Conservation (phyloP, 495 filamentous ascomycete genomes). For the Xylaria palmicola region DNA sequence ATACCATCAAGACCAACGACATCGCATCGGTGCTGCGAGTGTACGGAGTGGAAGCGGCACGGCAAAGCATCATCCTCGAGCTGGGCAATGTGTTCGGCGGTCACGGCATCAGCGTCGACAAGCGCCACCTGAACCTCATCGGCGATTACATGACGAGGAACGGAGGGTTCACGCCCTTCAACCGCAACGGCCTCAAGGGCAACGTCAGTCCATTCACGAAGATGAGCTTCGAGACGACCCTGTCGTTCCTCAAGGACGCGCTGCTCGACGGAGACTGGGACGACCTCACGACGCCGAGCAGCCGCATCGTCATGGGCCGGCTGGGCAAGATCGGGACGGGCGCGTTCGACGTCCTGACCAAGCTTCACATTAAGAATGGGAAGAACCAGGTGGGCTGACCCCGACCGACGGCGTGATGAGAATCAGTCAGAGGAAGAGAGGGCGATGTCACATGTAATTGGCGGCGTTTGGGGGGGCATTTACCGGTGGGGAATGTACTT, state of each 20-base stretch:
- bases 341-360: conserved; percentile 78
- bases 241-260: conserved; percentile 88
- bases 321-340: conserved; percentile 83
- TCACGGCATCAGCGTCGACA: conserved; percentile 92
- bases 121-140: conserved; percentile 90
- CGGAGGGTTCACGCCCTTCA: conserved; percentile 86
- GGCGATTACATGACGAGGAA: conserved; percentile 93
- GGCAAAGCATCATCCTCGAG: conserved; percentile 81
- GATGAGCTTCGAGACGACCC: conserved; percentile 97
- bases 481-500: neutral
- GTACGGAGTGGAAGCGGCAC: conserved; percentile 93
- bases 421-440: conserved; percentile 13
- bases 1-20: conserved; percentile 88
- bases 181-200: conserved; percentile 78
- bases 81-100: conserved; percentile 81
- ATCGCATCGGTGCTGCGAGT: conserved; percentile 76
- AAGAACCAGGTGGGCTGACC: conserved; percentile 23
- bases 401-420: neutral
- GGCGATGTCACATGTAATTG: conserved; percentile 6
- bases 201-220: conserved; percentile 89
- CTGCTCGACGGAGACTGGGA: conserved; percentile 88
- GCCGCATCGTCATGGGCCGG: conserved; percentile 84
- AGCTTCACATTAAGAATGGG: conserved; percentile 40
- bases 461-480: conserved; percentile 7
- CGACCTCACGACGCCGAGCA: conserved; percentile 79